Base-by-base conservation (phyloP, 768 basidiomycete genomes). In the Suillus clintonianus region DNA sequence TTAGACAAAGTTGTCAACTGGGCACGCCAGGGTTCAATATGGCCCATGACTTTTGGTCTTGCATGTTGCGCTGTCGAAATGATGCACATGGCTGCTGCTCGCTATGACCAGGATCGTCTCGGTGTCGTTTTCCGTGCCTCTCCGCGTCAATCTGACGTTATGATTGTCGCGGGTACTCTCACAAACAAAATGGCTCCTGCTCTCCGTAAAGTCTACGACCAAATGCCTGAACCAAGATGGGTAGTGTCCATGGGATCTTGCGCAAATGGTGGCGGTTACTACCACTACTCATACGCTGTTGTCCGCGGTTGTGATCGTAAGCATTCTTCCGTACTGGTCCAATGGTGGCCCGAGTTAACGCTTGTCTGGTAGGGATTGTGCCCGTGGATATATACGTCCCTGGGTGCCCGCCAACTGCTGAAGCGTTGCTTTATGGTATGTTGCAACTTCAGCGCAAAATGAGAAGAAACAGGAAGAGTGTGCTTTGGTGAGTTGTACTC, bases 181-280 rank as follows among this genome's bases (percentile, higher is more conserved):
- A 99, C 97, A 65, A 99, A 99, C 83, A 99, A 99, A 82, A 99
- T 99, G 97, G 97, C 96, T 5, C 97, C 97, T 47, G 97, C 97
- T 9, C 76, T 99, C 74, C 86, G 97, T 71, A 98, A 95, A 78
- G 96, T 95, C 61, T 95, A 95, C 71, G 94, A 96, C 78, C 95
- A 99, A 77, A 99, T 99, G 97, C 97, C 97, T 37, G 95, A 98
- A 72, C 97, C 97, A 88, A 92, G 97, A 72, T 99, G 97, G 97
- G 97, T 99, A 63, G 92, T 99, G 73, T 99, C 97, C 30, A 99
- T 99, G 97, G 97, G 97, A 53, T 98, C 97, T 5, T 99, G 97
- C 77, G 97, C 97, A 19, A 99, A 99, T 76, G 97, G 97, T 36
- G 95, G 95, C 62, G 95, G 95, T 17, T 96, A 95, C 81, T 95